Evolutionary conservation across 1,284 basidiomycete species (phyloP).

Genomic region (Ganoderma leucocontextum): DNA sequence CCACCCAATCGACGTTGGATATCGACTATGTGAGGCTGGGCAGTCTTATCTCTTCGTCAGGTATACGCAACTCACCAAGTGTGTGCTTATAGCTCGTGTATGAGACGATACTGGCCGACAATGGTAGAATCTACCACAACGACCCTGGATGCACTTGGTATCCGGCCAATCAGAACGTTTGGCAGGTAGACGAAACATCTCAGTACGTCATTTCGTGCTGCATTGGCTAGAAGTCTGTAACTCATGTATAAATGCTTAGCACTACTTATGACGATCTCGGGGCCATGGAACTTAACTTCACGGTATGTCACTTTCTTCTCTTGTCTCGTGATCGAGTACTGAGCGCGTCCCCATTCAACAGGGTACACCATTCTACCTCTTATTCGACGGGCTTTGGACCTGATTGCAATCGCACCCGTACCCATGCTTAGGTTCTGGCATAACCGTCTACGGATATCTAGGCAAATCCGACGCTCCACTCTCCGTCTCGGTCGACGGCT

Average conservation of each 20-base stretch:
- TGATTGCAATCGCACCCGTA: neutral
- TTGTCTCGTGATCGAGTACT: neutral
- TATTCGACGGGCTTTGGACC: neutral
- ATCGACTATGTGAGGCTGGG: constrained; percentile 25
- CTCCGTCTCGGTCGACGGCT: constrained; percentile 28
- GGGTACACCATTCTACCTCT: constrained; percentile 6
- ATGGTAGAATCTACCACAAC: constrained; percentile 14
- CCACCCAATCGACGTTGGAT: constrained; percentile 22
- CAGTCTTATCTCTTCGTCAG: neutral
- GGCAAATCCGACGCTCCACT: constrained; percentile 21
- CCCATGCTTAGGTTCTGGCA: constrained; percentile 21
- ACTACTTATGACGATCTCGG: constrained; percentile 23
- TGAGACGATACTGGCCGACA: constrained; percentile 15
- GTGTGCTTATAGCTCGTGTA: constrained; percentile 25
- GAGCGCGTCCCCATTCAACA: neutral
- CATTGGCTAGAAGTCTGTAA: neutral
- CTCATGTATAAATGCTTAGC: constrained; percentile 5
- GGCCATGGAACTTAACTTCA: constrained; percentile 31
- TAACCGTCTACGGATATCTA: constrained; percentile 29
- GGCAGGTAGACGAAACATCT: constrained; percentile 13
- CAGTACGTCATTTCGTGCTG: constrained; percentile 10
- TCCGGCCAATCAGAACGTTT: constrained; percentile 11
- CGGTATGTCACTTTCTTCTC: constrained; percentile 20
- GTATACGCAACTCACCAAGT: neutral
- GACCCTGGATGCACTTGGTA: constrained; percentile 26